These are phyloP conservation scores for Pleomassaria siparia DNA, from an alignment of 2,329 filamentous ascomycete species.

Conservation along the genomic window DNA sequence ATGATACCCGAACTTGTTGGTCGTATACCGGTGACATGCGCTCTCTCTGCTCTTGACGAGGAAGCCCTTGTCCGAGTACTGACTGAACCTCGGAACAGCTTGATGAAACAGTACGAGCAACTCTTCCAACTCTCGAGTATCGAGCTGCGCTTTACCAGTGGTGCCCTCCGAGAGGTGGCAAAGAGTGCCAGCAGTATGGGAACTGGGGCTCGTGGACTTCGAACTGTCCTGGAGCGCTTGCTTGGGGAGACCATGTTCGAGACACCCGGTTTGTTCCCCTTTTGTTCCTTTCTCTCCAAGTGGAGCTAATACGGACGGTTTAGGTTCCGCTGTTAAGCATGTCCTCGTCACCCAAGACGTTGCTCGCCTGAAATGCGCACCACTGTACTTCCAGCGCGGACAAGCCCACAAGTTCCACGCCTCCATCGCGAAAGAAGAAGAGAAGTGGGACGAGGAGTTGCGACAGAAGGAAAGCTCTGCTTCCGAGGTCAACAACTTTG, in stretches of 20 bases:
- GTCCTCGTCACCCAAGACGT: conserved; percentile 51
- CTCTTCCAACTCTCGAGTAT: conserved; percentile 80
- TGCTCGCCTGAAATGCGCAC: conserved; percentile 44
- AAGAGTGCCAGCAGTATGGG: conserved; percentile 66
- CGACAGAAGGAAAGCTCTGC: conserved; percentile 28
- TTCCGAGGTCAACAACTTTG: conserved; percentile 41
- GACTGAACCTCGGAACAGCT: conserved; percentile 86
- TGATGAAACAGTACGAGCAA: conserved; percentile 85
- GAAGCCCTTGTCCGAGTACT: conserved; percentile 78
- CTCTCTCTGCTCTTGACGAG: conserved; percentile 73
- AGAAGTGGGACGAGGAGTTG: conserved; percentile 47
- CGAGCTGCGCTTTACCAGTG: conserved; percentile 79
- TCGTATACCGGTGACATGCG: conserved; percentile 87
- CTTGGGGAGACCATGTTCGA: conserved; percentile 52
- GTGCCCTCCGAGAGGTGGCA: conserved; percentile 79
- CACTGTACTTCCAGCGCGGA: conserved; percentile 48
- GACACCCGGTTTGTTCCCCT: conserved; percentile 40
- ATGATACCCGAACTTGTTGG: conserved; percentile 96
- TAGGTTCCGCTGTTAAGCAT: conserved; percentile 47
- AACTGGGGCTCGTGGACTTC: conserved; percentile 64
- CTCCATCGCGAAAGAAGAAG: conserved; percentile 48
- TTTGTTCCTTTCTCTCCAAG: neutral
- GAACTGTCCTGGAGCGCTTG: conserved; percentile 52
- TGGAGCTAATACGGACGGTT: neutral
- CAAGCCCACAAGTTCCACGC: conserved; percentile 44